Evolutionary conservation across 169 alveolate species (phyloP).

Genomic region (Eimeria necatrix): DNA sequence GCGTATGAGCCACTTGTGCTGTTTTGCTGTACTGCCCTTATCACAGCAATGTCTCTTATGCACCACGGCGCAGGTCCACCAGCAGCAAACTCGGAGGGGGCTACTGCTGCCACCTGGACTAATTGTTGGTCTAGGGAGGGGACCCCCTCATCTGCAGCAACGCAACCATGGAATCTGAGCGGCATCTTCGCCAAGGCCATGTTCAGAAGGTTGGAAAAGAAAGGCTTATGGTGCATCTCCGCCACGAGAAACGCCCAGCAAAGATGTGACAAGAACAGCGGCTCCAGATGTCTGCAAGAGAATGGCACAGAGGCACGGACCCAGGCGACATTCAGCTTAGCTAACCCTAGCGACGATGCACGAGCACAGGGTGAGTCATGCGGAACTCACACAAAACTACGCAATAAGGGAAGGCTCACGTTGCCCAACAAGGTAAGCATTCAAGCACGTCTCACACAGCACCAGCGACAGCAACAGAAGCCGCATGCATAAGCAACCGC

Average conservation of each 20-base stretch:
- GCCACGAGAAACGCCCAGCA: conserved; percentile 56
- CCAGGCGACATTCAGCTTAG: background rate
- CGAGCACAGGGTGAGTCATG: no score
- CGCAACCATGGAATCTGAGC: background rate
- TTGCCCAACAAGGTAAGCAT: no score
- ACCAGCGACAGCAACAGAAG: background rate
- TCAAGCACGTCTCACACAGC: background rate
- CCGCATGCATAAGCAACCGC: background rate
- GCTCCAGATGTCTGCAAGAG: conserved; percentile 24
- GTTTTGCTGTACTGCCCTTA: background rate
- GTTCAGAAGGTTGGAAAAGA: background rate
- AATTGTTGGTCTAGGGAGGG: background rate
- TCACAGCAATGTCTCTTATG: background rate
- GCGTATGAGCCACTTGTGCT: background rate
- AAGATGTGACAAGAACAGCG: conserved; percentile 23
- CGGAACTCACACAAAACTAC: background rate
- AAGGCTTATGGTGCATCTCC: conserved; percentile 20
- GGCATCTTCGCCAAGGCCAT: conserved; percentile 4
- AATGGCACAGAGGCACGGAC: background rate
- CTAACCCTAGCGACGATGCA: no score
- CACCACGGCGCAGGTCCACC: conserved; percentile 8
- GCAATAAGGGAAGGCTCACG: background rate
- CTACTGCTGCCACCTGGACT: background rate
- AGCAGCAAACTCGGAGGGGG: background rate
- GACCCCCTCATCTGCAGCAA: background rate